A percentile compares a stretch with the other conserved stretches of the same genome.
These are phyloP conservation scores for Pichia sp. DNA, from an alignment of 1,139 yeast species.

Conservation along the genomic window DNA sequence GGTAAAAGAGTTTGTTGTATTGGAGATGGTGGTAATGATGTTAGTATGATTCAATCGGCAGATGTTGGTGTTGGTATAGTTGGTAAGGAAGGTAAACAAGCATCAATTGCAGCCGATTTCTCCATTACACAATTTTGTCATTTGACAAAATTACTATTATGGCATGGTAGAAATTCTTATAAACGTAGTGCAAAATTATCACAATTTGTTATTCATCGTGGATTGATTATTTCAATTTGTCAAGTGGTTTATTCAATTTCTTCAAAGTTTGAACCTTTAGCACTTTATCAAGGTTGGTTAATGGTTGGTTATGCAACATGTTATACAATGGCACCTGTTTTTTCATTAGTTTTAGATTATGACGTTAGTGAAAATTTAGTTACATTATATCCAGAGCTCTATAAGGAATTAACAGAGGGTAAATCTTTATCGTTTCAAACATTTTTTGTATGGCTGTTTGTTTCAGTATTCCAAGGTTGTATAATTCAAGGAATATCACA, in stretches of 20 bases:
- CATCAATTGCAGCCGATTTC: slow-evolving; percentile 95
- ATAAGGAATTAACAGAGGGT: slow-evolving; percentile 86
- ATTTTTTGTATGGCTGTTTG: slow-evolving; percentile 84
- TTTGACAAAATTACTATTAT: slow-evolving; percentile 73
- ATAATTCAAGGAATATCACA: slow-evolving; percentile 79
- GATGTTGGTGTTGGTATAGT: slow-evolving; percentile 99
- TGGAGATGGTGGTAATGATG: slow-evolving; percentile 99
- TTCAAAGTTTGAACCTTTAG: slow-evolving; percentile 86
- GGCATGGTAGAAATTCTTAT: slow-evolving; percentile 98
- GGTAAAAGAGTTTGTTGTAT: slow-evolving; percentile 93
- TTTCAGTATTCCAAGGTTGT: slow-evolving; percentile 83
- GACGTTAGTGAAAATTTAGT: slow-evolving; percentile 91
- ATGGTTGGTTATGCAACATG: slow-evolving; percentile 98
- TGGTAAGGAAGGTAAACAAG: slow-evolving; percentile 97
- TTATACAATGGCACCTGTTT: slow-evolving; percentile 98
- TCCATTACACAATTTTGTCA: slow-evolving; percentile 90
- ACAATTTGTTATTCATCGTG: slow-evolving; percentile 95
- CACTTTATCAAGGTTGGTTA: slow-evolving; percentile 89
- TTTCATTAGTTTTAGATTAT: slow-evolving; percentile 82
- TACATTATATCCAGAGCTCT: slow-evolving; percentile 86
- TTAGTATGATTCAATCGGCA: slow-evolving; percentile 97
- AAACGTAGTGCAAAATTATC: slow-evolving; percentile 92
- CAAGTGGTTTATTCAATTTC: slow-evolving; percentile 89
- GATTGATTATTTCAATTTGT: slow-evolving; percentile 88
- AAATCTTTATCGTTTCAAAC: slow-evolving; percentile 79